A percentile compares a stretch with the other conserved stretches of the same genome.
Evolutionary conservation across 2,329 filamentous ascomycete genomes (phyloP).

Genomic region (Furcasterigmium sp.): DNA sequence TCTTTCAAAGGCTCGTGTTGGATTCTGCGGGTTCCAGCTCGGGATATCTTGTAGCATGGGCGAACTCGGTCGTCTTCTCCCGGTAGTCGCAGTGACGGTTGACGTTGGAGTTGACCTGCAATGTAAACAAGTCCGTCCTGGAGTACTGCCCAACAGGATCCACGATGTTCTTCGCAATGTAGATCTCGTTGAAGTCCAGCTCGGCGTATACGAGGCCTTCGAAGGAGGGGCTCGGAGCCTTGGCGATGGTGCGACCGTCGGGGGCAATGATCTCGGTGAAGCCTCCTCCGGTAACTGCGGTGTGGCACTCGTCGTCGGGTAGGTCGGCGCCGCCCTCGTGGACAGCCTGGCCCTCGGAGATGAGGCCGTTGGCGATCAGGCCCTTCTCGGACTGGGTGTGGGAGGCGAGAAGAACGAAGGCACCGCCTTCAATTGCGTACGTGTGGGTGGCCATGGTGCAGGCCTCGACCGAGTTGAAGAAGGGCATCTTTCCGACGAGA

Average conservation of each 20-base stretch:
- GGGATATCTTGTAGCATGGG: not conserved
- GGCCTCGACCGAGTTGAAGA: constrained; percentile 26
- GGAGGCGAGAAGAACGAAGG: constrained; percentile 33
- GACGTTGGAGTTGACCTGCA: constrained; percentile 22
- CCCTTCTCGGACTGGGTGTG: constrained; percentile 34
- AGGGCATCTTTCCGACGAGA: constrained; percentile 18
- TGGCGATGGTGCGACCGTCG: constrained; percentile 40
- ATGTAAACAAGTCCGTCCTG: constrained; percentile 32
- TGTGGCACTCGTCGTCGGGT: too few relatives aligned
- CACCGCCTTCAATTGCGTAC: constrained; percentile 36
- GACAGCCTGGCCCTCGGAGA: constrained; percentile 21
- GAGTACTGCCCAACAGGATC: constrained; percentile 31
- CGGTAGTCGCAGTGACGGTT: not conserved
- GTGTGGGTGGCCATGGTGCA: constrained; percentile 29
- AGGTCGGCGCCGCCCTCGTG: constrained; percentile 24
- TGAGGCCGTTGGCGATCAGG: constrained; percentile 30
- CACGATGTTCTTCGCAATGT: constrained; percentile 31
- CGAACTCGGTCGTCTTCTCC: not conserved
- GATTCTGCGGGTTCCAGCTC: too few relatives aligned
- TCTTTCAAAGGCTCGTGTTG: too few relatives aligned
- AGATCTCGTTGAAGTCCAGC: constrained; percentile 37
- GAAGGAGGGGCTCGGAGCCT: constrained; percentile 27
- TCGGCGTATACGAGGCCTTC: constrained; percentile 48
- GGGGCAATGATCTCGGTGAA: constrained; percentile 46
- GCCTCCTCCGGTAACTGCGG: constrained; percentile 31